phyloP scores from a whole-genome alignment of 2,329 filamentous ascomycete genomes.

The Paradendryphiella salina region DNA sequence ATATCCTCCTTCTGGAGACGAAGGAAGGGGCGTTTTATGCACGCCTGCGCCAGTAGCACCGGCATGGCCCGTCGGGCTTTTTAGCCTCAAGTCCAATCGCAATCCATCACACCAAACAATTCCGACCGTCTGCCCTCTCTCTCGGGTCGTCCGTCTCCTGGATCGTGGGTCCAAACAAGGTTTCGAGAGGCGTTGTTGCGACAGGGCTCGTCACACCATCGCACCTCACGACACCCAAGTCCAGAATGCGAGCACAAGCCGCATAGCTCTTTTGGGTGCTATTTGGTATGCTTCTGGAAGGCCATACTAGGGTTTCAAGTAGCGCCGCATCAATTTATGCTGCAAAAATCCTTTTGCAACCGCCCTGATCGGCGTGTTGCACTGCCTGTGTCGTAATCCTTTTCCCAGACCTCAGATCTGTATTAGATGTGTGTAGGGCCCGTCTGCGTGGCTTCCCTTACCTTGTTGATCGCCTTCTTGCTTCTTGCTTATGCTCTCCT shows the following conservation, averaged over 20 bases:
- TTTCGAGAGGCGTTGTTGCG: slow-evolving; percentile 15
- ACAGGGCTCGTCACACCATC: slow-evolving; percentile 15
- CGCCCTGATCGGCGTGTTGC: slow-evolving; percentile 5
- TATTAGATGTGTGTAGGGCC: slow-evolving; percentile 12
- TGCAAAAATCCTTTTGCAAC: slow-evolving; percentile 7
- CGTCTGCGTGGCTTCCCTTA: not conserved
- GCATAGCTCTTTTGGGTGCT: slow-evolving; percentile 4
- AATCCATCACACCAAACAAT: slow-evolving; percentile 5
- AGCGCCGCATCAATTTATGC: slow-evolving; percentile 12
- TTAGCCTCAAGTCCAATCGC: not conserved
- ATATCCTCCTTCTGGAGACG: slow-evolving; percentile 2
- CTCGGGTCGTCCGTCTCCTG: not conserved
- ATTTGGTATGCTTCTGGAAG: slow-evolving; percentile 12
- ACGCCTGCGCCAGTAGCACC: not conserved
- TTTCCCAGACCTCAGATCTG: slow-evolving; percentile 1
- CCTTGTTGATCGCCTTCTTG: not conserved
- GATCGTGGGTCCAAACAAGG: slow-evolving; percentile 8
- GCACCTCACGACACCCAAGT: not conserved
- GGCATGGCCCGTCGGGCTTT: slow-evolving; percentile 1
- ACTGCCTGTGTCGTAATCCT: slow-evolving; percentile 9
- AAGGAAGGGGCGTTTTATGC: slow-evolving; percentile 5
- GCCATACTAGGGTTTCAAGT: slow-evolving; percentile 9
- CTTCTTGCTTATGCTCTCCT: not conserved
- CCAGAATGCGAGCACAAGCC: not conserved
- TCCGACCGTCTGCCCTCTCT: not conserved